These are phyloP conservation scores for Hyparrhenia diplandra DNA, from an alignment of 176 grass and related monocot genomes.

Conservation along the genomic window DNA sequence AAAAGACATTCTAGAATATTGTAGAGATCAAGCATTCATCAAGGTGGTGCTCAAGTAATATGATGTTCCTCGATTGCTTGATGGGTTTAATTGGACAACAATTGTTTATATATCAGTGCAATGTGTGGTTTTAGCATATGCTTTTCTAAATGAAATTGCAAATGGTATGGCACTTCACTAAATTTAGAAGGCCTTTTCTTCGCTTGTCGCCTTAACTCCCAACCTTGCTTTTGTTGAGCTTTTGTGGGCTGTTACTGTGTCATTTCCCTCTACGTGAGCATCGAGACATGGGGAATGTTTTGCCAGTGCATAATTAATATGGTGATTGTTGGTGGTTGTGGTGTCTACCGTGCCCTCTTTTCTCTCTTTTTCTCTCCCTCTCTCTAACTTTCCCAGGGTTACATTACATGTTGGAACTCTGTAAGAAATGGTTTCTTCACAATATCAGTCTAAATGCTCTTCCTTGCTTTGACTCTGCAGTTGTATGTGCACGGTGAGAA, in stretches of 20 bases:
- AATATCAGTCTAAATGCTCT: slow-evolving; percentile 8
- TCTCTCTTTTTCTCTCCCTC: background rate
- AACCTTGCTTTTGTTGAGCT: background rate
- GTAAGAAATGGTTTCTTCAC: background rate
- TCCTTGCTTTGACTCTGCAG: slow-evolving; percentile 31
- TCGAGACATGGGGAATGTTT: background rate
- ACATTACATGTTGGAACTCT: background rate
- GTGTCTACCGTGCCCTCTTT: background rate
- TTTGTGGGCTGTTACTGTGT: background rate
- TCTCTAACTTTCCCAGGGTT: no score
- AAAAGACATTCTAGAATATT: background rate
- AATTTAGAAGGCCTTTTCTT: background rate
- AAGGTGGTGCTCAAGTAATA: no score
- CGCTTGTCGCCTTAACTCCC: background rate
- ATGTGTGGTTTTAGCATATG: background rate
- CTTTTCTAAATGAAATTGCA: background rate
- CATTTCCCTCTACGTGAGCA: background rate
- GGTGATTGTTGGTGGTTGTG: background rate
- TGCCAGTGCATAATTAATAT: background rate
- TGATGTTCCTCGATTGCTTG: background rate
- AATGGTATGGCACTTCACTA: background rate
- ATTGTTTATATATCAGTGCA: background rate
- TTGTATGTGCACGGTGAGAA: slow-evolving; percentile 82
- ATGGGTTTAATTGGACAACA: background rate
- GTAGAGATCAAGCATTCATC: background rate